Conservation (phyloP, 306 rosid genomes). For the Begonia loranthoides region DNA sequence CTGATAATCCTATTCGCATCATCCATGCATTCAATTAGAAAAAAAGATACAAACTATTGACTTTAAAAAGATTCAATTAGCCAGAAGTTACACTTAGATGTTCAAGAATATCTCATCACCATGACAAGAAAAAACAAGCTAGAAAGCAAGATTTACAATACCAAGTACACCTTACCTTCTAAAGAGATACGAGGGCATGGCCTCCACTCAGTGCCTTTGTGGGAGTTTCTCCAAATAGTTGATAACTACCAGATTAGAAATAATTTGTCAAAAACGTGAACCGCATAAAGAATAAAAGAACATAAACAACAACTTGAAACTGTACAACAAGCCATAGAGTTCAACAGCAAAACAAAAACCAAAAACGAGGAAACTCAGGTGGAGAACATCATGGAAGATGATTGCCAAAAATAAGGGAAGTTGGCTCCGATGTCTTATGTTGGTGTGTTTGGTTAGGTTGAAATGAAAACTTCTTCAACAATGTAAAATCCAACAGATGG, state of each 20-base stretch:
- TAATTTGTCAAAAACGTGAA: not conserved
- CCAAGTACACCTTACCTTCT: constrained; percentile 34
- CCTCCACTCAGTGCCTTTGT: constrained; percentile 68
- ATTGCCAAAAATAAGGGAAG: no score
- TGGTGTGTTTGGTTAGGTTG: no score
- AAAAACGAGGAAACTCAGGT: no score
- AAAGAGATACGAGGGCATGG: constrained; percentile 56
- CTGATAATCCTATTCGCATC: constrained; percentile 45
- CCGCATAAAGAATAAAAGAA: not conserved
- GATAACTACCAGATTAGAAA: constrained; percentile 43
- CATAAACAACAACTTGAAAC: not conserved
- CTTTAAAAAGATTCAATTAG: not conserved
- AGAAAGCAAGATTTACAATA: constrained; percentile 2
- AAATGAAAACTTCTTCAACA: no score
- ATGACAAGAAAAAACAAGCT: not conserved
- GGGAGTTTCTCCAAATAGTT: constrained; percentile 74
- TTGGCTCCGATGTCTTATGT: no score
- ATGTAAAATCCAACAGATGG: no score
- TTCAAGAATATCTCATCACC: no score
- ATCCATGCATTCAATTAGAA: constrained; percentile 9
- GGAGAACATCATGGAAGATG: no score
- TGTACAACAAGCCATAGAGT: no score
- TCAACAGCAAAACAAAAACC: no score
- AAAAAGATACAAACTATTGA: not conserved
- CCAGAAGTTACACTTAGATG: no score